Conservation (phyloP, 495 filamentous ascomycete species). For the Penicillium samsonianum region DNA sequence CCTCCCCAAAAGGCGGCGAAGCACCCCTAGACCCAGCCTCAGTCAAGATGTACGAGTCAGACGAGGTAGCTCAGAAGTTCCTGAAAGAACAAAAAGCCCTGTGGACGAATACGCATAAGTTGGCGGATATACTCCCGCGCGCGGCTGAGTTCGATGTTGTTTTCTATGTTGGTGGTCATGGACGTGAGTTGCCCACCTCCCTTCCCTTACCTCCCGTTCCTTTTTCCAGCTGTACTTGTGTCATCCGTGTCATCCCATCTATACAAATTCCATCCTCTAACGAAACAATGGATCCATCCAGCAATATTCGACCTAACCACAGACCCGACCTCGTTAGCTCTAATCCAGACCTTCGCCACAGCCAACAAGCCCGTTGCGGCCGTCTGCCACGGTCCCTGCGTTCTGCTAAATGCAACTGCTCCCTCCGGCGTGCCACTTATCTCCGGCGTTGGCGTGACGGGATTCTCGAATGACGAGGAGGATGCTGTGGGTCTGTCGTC, state of each 20-base stretch:
- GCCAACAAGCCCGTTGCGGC: constrained; percentile 63
- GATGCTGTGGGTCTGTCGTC: constrained; percentile 46
- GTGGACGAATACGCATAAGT: constrained; percentile 63
- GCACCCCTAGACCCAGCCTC: constrained; percentile 69
- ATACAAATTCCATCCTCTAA: constrained; percentile 3
- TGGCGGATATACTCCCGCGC: constrained; percentile 52
- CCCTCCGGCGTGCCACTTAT: constrained; percentile 53
- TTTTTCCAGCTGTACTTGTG: not conserved
- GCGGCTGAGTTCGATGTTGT: constrained; percentile 65
- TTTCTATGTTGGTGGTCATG: constrained; percentile 76
- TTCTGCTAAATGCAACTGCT: constrained; percentile 58
- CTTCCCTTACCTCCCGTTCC: not conserved
- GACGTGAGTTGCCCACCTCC: constrained; percentile 49
- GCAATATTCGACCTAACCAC: constrained; percentile 70
- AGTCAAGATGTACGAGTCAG: constrained; percentile 59
- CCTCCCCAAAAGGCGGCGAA: constrained; percentile 66
- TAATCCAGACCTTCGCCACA: constrained; percentile 61
- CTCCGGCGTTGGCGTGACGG: constrained; percentile 60
- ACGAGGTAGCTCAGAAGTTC: constrained; percentile 55
- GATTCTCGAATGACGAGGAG: constrained; percentile 71
- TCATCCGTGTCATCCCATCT: not conserved
- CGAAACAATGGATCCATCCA: constrained; percentile 12
- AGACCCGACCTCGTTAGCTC: constrained; percentile 50
- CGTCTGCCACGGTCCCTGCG: constrained; percentile 70
- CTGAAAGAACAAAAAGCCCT: constrained; percentile 50